Evolutionary conservation across 1,139 yeast genomes (phyloP).

Genomic region (Geotrichum citri-aurantii): DNA sequence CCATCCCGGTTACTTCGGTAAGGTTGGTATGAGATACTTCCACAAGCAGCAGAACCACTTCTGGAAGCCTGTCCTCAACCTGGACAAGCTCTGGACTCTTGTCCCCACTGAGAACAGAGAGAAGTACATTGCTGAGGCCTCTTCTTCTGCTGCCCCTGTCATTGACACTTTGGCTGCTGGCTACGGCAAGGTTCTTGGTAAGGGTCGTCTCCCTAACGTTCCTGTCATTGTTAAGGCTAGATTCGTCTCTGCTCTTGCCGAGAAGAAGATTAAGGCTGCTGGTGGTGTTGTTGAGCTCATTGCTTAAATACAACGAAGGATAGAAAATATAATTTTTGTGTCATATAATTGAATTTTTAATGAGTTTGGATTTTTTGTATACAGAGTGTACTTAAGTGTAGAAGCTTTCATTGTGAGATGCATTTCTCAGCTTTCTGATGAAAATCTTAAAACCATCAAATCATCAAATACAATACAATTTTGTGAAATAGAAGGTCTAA

Average conservation of each 20-base stretch:
- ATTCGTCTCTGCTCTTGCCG: constrained; percentile 98
- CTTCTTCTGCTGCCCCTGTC: constrained; percentile 93
- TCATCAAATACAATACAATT: not conserved
- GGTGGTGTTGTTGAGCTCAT: constrained; percentile 99
- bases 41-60: constrained; percentile 93
- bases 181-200: constrained; percentile 99
- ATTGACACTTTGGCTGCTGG: constrained; percentile 99
- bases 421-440: not conserved
- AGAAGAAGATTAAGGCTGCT: constrained; percentile 99
- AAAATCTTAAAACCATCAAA: too few relatives aligned
- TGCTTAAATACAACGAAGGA: constrained; percentile 53
- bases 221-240: constrained; percentile 99
- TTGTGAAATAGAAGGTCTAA: too few relatives aligned
- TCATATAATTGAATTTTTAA: not conserved
- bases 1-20: constrained; percentile 99
- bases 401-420: not conserved
- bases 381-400: not conserved
- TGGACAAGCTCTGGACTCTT: constrained; percentile 98
- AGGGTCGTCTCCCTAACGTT: constrained; percentile 96
- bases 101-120: constrained; percentile 94
- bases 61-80: constrained; percentile 98
- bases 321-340: not conserved
- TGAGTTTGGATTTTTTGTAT: not conserved
- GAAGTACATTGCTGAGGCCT: constrained; percentile 80
- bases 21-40: constrained; percentile 99